A percentile compares a stretch with the other conserved stretches of the same genome.
phyloP scores from a whole-genome alignment of 257 asterid genomes.

The Solanum virginianum region DNA sequence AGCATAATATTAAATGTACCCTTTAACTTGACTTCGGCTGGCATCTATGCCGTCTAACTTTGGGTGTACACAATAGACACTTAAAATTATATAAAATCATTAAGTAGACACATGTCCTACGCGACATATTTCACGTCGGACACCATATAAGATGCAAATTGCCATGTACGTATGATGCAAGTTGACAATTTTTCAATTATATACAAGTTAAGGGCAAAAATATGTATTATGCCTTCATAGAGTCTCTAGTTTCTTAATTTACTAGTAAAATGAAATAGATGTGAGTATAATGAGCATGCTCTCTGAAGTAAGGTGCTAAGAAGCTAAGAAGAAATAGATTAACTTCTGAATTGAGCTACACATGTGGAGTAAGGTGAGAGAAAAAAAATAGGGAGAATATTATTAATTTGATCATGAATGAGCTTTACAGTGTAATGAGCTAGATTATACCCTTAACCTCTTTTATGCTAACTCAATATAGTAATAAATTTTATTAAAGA shows the following conservation, averaged over 20 bases:
- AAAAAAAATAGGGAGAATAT: neutral
- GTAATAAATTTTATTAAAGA: neutral
- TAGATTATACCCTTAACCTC: neutral
- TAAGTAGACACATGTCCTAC: too few species aligned
- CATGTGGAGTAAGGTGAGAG: neutral
- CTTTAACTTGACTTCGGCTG: too few species aligned
- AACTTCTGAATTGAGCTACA: neutral
- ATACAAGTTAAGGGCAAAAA: too few species aligned
- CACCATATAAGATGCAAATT: too few species aligned
- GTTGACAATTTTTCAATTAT: too few species aligned
- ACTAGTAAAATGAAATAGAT: neutral
- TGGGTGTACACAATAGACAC: too few species aligned
- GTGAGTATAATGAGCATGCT: neutral
- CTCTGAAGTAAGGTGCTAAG: neutral
- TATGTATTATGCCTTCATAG: neutral
- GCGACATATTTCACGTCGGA: too few species aligned
- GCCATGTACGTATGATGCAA: too few species aligned
- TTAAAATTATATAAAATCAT: too few species aligned
- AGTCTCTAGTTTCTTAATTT: neutral
- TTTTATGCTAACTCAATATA: neutral
- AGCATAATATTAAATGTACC: too few species aligned
- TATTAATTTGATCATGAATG: neutral
- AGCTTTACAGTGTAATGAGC: neutral
- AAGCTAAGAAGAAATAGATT: neutral
- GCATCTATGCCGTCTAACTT: too few species aligned